phyloP scores from a whole-genome alignment of 2,329 filamentous ascomycete genomes.

The Mariannaea elegans region DNA sequence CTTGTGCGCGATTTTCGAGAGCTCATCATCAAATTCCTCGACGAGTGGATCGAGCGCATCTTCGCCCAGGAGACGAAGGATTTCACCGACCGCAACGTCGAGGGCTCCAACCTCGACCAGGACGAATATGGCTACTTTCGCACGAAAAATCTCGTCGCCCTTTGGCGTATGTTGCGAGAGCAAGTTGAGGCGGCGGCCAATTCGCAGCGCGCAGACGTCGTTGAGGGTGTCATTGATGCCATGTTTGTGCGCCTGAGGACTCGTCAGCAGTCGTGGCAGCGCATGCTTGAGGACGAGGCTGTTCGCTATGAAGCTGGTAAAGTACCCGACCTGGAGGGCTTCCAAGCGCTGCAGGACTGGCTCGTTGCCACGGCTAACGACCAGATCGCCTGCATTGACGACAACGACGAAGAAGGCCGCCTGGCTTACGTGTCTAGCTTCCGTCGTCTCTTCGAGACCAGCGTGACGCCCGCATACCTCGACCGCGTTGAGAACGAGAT shows the following conservation, averaged over 20 bases:
- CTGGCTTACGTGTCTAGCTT: slow-evolving; percentile 88
- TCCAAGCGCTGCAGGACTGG: slow-evolving; percentile 92
- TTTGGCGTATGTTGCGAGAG: slow-evolving; percentile 98
- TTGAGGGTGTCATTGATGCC: slow-evolving; percentile 93
- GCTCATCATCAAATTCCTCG: slow-evolving; percentile 93
- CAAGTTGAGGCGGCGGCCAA: slow-evolving; percentile 87
- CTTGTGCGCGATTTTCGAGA: slow-evolving; percentile 93
- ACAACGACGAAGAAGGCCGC: slow-evolving; percentile 79
- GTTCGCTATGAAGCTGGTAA: slow-evolving; percentile 71
- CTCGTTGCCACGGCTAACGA: slow-evolving; percentile 97
- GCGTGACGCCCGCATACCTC: slow-evolving; percentile 83
- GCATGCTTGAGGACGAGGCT: slow-evolving; percentile 87
- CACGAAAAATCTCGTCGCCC: slow-evolving; percentile 89
- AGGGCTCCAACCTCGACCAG: slow-evolving; percentile 79
- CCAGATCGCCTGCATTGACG: slow-evolving; percentile 97
- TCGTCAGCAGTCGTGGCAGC: slow-evolving; percentile 87
- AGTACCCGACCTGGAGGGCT: slow-evolving; percentile 67
- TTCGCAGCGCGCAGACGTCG: slow-evolving; percentile 87
- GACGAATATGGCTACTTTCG: slow-evolving; percentile 92
- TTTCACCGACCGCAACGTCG: slow-evolving; percentile 79
- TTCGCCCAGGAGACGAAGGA: slow-evolving; percentile 82
- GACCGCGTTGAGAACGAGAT: slow-evolving; percentile 78
- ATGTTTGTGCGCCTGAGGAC: slow-evolving; percentile 89
- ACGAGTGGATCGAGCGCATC: slow-evolving; percentile 98
- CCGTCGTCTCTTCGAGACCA: slow-evolving; percentile 80